phyloP scores from a whole-genome alignment of 768 basidiomycete species.

The Termitomyces bulborhizus region DNA sequence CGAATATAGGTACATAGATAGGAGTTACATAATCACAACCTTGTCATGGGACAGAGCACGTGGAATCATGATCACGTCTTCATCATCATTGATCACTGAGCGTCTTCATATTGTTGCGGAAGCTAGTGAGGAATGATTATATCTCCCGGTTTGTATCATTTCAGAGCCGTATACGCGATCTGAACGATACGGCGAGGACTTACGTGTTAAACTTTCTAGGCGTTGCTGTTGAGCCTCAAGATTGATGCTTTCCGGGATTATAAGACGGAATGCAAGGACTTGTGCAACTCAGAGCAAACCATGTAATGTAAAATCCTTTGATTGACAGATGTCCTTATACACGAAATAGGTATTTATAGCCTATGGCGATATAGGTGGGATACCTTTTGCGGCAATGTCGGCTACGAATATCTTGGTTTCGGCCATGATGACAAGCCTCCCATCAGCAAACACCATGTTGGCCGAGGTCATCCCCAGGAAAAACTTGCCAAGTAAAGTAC shows the following conservation, averaged over 20 bases:
- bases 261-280: too few relatives aligned
- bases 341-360: not conserved
- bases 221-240: not conserved
- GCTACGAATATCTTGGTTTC: constrained; percentile 44
- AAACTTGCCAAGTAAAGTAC: constrained; percentile 60
- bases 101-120: too few relatives aligned
- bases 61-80: not conserved
- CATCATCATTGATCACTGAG: not conserved
- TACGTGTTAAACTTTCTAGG: not conserved
- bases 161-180: too few relatives aligned
- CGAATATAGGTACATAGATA: not conserved
- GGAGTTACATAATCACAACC: not conserved
- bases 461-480: constrained; percentile 41
- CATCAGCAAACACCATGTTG: constrained; percentile 39
- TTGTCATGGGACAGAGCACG: not conserved
- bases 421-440: constrained; percentile 37
- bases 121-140: too few relatives aligned
- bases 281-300: too few relatives aligned
- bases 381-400: constrained; percentile 33
- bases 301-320: not conserved
- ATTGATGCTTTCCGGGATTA: not conserved
- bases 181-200: not conserved
- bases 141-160: too few relatives aligned
- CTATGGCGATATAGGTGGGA: constrained; percentile 10
- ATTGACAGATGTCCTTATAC: not conserved